Percentiles rank a stretch among this genome's conserved stretches.
Conservation (phyloP, 139 green algal genomes). For the Microglena sp. region DNA sequence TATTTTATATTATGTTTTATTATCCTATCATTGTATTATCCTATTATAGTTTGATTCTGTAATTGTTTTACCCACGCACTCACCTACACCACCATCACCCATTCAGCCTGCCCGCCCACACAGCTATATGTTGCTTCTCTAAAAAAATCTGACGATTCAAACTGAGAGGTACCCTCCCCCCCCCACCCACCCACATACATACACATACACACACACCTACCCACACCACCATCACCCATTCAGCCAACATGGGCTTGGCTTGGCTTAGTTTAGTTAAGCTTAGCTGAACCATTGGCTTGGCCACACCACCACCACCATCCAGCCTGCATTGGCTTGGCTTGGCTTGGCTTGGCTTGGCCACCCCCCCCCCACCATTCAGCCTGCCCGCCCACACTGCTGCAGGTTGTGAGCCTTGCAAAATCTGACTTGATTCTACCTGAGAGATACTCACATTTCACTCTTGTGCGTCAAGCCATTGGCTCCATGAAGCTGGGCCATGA, state of each 20-base stretch:
- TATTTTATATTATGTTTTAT: too few relatives aligned
- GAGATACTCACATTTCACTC: constrained; percentile 75
- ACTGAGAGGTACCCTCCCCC: constrained; percentile 1
- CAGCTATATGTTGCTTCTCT: not conserved
- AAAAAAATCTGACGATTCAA: not conserved
- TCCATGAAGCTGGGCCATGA: constrained; percentile 55
- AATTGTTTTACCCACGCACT: too few relatives aligned
- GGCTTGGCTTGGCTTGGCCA: not conserved
- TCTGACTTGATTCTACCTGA: constrained; percentile 42
- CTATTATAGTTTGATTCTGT: too few relatives aligned
- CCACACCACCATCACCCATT: constrained; percentile 1
- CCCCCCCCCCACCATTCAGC: not conserved
- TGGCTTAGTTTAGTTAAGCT: too few relatives aligned
- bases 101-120: too few relatives aligned
- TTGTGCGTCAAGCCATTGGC: constrained; percentile 70
- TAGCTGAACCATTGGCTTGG: too few relatives aligned
- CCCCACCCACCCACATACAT: not conserved
- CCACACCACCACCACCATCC: too few relatives aligned
- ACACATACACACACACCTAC: not conserved
- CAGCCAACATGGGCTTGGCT: too few relatives aligned
- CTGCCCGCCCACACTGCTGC: too few relatives aligned
- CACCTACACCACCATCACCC: too few relatives aligned
- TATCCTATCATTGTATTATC: too few relatives aligned
- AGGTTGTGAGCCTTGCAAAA: constrained; percentile 57
- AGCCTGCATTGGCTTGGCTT: too few relatives aligned